Conservation (phyloP, 768 basidiomycete species). For the Boletus sensibilis region DNA sequence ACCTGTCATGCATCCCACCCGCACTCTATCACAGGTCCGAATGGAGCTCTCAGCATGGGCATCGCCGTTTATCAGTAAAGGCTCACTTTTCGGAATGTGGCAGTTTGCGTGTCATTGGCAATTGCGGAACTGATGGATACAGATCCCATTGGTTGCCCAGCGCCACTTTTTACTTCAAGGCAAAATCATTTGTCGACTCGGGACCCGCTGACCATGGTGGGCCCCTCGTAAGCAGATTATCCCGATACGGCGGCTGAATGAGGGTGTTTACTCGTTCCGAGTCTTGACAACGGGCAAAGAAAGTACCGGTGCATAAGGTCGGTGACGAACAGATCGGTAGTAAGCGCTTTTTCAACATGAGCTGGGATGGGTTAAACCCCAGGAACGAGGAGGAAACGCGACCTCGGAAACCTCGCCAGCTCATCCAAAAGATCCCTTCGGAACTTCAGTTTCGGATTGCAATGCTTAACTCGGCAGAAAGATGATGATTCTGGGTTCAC, state of each 20-base stretch:
- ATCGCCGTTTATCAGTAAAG: neutral
- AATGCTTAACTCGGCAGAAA: neutral
- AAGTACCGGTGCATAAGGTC: neutral
- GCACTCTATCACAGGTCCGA: neutral
- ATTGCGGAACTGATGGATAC: constrained; percentile 3
- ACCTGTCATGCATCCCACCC: neutral
- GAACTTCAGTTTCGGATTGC: neutral
- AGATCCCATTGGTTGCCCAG: neutral
- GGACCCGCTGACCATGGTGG: neutral
- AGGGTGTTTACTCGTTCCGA: neutral
- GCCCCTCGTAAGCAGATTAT: neutral
- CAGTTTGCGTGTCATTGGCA: neutral
- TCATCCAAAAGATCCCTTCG: too few relatives aligned
- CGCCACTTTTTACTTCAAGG: neutral
- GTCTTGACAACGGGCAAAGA: neutral
- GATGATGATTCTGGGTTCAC: neutral
- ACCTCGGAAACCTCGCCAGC: neutral
- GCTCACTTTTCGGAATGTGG: neutral
- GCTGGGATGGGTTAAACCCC: neutral
- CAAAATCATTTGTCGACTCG: neutral
- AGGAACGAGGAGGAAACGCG: neutral
- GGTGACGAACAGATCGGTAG: neutral
- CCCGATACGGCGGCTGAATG: constrained; percentile 1
- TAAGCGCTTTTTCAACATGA: neutral
- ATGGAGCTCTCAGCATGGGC: neutral